Percentiles rank a stretch among this genome's conserved stretches.
Conservation (phyloP, 345 rosid species). For the Psidium guajava region DNA sequence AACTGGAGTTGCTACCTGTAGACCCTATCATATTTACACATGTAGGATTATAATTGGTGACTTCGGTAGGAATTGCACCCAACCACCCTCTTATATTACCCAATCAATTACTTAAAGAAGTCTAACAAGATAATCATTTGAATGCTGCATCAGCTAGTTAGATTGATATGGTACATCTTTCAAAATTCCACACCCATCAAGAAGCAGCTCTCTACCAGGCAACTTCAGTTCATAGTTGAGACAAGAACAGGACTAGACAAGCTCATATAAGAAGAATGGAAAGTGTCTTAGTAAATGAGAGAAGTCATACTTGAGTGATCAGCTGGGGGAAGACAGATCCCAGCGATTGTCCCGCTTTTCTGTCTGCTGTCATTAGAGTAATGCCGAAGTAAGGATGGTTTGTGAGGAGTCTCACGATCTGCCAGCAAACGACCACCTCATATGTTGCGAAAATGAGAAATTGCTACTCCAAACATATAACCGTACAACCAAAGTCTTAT, state of each 20-base stretch:
- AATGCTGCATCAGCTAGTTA: neutral
- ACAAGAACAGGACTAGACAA: neutral
- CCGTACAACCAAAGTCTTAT: neutral
- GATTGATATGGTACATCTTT: neutral
- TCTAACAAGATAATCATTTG: neutral
- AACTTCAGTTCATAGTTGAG: neutral
- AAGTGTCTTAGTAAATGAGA: neutral
- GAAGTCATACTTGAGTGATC: slow-evolving; percentile 41
- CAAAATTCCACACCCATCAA: neutral
- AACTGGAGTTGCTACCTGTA: neutral
- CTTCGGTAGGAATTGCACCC: neutral
- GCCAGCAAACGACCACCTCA: slow-evolving; percentile 6
- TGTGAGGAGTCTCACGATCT: slow-evolving; percentile 77
- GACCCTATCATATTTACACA: neutral
- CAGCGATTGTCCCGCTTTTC: slow-evolving; percentile 95
- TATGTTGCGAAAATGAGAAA: neutral
- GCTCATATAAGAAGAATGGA: neutral
- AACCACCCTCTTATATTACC: neutral
- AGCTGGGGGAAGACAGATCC: slow-evolving; percentile 84
- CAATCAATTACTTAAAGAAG: neutral
- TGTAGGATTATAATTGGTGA: neutral
- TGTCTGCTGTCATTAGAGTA: slow-evolving; percentile 88
- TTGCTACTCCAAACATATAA: neutral
- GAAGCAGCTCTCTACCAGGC: neutral
- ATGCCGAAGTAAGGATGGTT: slow-evolving; percentile 70